phyloP scores from a whole-genome alignment of 495 filamentous ascomycete species.

The Niebla homalea region DNA sequence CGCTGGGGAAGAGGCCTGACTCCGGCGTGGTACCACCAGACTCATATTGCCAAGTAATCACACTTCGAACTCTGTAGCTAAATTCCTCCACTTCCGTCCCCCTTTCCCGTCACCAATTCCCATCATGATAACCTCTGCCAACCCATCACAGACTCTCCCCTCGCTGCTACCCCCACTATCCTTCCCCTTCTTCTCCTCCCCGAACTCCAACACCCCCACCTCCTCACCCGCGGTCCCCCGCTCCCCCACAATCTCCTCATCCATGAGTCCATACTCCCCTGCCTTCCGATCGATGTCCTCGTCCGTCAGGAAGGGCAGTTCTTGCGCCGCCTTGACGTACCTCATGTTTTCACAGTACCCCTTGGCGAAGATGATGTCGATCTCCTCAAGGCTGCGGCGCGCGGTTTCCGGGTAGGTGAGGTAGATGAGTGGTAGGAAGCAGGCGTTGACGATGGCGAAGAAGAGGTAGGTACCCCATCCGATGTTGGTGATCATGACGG shows the following conservation, averaged over 20 bases:
- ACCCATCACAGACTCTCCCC: too few relatives aligned
- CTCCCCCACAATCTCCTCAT: not conserved
- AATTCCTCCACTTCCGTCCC: too few relatives aligned
- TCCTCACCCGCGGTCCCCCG: not conserved
- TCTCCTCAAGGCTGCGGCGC: slow-evolving; percentile 59
- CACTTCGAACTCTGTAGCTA: too few relatives aligned
- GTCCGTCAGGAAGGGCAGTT: slow-evolving; percentile 52
- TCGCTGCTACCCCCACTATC: too few relatives aligned
- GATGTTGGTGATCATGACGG: slow-evolving; percentile 54
- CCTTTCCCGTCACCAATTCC: too few relatives aligned
- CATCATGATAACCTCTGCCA: too few relatives aligned
- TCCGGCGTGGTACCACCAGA: too few relatives aligned
- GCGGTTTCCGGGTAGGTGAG: slow-evolving; percentile 69
- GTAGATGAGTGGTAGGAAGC: slow-evolving; percentile 60
- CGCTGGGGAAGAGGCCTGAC: too few relatives aligned
- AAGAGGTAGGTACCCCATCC: slow-evolving; percentile 69
- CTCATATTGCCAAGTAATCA: too few relatives aligned
- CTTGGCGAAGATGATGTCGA: slow-evolving; percentile 73
- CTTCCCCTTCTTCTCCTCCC: not conserved
- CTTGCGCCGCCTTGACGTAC: slow-evolving; percentile 56
- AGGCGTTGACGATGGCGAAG: slow-evolving; percentile 58
- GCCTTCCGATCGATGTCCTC: slow-evolving; percentile 52
- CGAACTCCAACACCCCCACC: not conserved
- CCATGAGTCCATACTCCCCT: slow-evolving; percentile 42
- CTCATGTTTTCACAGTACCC: slow-evolving; percentile 60